A percentile compares a stretch with the other conserved stretches of the same genome.
Evolutionary conservation across 1,139 yeast genomes (phyloP).

Genomic region (Candida pseudoviswanathii): DNA sequence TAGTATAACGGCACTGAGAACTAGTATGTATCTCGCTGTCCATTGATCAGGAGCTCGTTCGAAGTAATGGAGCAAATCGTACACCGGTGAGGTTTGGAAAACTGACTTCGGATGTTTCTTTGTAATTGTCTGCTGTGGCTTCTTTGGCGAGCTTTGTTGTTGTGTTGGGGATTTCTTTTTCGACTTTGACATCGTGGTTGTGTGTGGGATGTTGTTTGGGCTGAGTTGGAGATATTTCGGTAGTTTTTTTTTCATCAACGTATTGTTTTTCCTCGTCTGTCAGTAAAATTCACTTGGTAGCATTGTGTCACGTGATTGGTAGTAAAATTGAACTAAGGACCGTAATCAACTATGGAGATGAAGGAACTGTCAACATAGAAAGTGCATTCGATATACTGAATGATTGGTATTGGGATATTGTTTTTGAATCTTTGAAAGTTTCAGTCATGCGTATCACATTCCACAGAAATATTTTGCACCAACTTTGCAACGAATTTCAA

Average conservation of each 20-base stretch:
- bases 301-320: background rate
- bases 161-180: constrained; percentile 10
- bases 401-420: too few relatives aligned
- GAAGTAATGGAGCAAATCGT: constrained; percentile 42
- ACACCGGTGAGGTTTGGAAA: constrained; percentile 36
- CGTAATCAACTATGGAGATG: background rate
- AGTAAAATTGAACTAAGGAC: background rate
- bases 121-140: background rate
- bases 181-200: constrained; percentile 12
- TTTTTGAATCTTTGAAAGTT: too few relatives aligned
- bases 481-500: too few relatives aligned
- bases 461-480: too few relatives aligned
- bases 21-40: constrained; percentile 80
- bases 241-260: background rate
- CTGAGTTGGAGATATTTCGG: background rate
- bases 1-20: constrained; percentile 73
- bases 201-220: background rate
- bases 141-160: background rate
- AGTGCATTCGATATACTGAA: too few relatives aligned
- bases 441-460: too few relatives aligned
- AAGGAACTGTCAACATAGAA: background rate
- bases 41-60: constrained; percentile 79
- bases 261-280: background rate
- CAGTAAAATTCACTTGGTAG: background rate
- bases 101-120: constrained; percentile 17